Evolutionary conservation across 257 asterid genomes (phyloP).

Genomic region (Euphrasia confusa): DNA sequence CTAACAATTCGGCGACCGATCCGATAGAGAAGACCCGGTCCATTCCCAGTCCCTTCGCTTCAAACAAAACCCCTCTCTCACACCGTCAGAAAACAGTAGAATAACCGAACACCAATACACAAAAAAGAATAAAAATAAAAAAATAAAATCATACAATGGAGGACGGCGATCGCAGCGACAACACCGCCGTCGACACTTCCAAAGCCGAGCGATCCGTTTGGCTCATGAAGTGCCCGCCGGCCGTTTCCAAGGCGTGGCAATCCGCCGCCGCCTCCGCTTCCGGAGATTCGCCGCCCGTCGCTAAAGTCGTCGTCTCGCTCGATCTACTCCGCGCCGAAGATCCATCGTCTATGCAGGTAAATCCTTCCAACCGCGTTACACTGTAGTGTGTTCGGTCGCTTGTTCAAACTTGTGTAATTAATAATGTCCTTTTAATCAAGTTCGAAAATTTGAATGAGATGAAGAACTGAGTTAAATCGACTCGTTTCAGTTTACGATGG

Average conservation of each 20-base stretch:
- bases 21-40: too few relatives aligned
- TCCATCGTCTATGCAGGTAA: slow-evolving; percentile 43
- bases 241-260: slow-evolving; percentile 69
- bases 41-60: too few relatives aligned
- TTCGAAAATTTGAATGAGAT: too few relatives aligned
- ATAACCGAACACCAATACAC: too few relatives aligned
- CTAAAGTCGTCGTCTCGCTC: slow-evolving; percentile 71
- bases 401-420: too few relatives aligned
- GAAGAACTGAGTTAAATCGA: too few relatives aligned
- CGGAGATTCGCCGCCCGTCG: slow-evolving; percentile 42
- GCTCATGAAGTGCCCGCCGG: slow-evolving; percentile 84
- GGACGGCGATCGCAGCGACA: slow-evolving; percentile 36
- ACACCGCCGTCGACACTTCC: slow-evolving; percentile 36
- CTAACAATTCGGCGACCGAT: too few relatives aligned
- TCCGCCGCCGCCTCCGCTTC: slow-evolving; percentile 32
- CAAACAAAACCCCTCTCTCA: too few relatives aligned
- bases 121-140: too few relatives aligned
- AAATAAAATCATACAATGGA: slow-evolving; percentile 33
- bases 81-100: too few relatives aligned
- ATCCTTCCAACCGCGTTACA: background rate
- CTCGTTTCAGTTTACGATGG: slow-evolving; percentile 67
- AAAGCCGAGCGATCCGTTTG: slow-evolving; percentile 65
- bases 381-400: background rate
- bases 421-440: too few relatives aligned
- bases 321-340: slow-evolving; percentile 64